A percentile compares a stretch with the other conserved stretches of the same genome.
Conservation (phyloP, 176 grass and related monocot genomes). For the Metroxylon sagu region DNA sequence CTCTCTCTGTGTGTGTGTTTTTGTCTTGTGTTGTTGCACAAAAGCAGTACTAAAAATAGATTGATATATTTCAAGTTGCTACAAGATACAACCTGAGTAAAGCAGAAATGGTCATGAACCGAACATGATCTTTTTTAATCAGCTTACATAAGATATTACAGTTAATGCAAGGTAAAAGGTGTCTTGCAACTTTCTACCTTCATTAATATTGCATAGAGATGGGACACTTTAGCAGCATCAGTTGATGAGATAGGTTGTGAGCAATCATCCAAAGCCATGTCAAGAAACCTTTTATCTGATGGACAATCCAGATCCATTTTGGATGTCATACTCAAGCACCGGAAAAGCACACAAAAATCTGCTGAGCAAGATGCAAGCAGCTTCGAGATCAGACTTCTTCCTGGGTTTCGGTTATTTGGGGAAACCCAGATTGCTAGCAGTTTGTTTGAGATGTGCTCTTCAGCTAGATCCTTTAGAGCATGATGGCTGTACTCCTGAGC, state of each 20-base stretch:
- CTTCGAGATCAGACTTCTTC: slow-evolving; percentile 41
- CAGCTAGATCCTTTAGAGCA: slow-evolving; percentile 24
- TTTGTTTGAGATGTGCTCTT: slow-evolving; percentile 38
- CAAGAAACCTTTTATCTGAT: slow-evolving; percentile 32
- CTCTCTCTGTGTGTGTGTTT: too few species aligned
- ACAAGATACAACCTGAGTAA: too few species aligned
- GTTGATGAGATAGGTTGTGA: not conserved
- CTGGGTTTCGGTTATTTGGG: slow-evolving; percentile 27
- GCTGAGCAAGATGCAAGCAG: slow-evolving; percentile 61
- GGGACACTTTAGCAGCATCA: slow-evolving; percentile 23
- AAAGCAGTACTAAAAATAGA: too few species aligned
- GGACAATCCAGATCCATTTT: slow-evolving; percentile 25
- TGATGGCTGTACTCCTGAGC: slow-evolving; percentile 17
- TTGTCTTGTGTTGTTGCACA: too few species aligned
- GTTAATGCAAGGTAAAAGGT: too few species aligned
- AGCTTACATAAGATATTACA: too few species aligned
- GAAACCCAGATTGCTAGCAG: slow-evolving; percentile 46
- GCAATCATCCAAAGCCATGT: slow-evolving; percentile 21
- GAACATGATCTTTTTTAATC: too few species aligned
- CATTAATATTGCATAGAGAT: slow-evolving; percentile 44
- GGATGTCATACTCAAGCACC: slow-evolving; percentile 21
- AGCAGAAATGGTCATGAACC: too few species aligned
- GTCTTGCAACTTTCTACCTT: slow-evolving; percentile 35
- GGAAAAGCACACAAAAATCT: slow-evolving; percentile 56
- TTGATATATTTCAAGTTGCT: too few species aligned